phyloP scores from a whole-genome alignment of 768 basidiomycete species.

The Mycena indigotica region DNA sequence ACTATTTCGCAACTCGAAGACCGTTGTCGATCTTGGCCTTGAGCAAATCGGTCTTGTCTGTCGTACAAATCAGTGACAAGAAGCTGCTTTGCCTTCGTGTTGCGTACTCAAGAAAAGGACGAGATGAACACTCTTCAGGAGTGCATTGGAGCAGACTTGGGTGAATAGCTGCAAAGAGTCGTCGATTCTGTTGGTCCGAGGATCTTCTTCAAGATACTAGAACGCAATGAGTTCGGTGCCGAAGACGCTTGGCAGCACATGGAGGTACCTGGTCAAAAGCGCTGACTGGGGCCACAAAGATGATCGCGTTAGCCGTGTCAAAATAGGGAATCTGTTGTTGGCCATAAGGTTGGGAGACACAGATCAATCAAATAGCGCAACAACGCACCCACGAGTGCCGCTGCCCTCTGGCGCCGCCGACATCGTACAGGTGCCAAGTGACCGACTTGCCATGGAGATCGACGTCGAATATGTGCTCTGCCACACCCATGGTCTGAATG shows the following conservation, averaged over 20 bases:
- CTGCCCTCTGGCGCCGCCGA: conserved; percentile 72
- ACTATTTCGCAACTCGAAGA: conserved; percentile 80
- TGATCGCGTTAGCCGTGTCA: conserved; percentile 78
- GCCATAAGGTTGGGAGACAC: conserved; percentile 6
- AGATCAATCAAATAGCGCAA: background rate
- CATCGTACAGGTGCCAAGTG: conserved; percentile 74
- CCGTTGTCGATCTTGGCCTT: conserved; percentile 71
- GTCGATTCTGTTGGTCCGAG: conserved; percentile 81
- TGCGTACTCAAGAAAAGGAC: conserved; percentile 61
- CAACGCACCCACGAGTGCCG: conserved; percentile 69
- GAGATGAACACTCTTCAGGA: conserved; percentile 70
- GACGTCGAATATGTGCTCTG: conserved; percentile 82
- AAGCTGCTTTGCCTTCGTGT: no score
- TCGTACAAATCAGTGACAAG: conserved; percentile 11
- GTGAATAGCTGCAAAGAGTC: conserved; percentile 89
- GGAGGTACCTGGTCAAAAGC: conserved; percentile 70
- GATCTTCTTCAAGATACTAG: conserved; percentile 87
- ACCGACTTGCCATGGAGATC: conserved; percentile 77
- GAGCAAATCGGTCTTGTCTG: conserved; percentile 81
- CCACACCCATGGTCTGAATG: conserved; percentile 87
- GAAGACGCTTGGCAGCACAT: conserved; percentile 8
- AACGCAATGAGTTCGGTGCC: conserved; percentile 6
- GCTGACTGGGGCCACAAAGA: conserved; percentile 77
- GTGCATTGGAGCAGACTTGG: conserved; percentile 78
- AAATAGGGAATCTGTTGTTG: conserved; percentile 52